Evolutionary conservation across 352 stramenopile species (phyloP).

Genomic region (Phytopythium kandeliae): DNA sequence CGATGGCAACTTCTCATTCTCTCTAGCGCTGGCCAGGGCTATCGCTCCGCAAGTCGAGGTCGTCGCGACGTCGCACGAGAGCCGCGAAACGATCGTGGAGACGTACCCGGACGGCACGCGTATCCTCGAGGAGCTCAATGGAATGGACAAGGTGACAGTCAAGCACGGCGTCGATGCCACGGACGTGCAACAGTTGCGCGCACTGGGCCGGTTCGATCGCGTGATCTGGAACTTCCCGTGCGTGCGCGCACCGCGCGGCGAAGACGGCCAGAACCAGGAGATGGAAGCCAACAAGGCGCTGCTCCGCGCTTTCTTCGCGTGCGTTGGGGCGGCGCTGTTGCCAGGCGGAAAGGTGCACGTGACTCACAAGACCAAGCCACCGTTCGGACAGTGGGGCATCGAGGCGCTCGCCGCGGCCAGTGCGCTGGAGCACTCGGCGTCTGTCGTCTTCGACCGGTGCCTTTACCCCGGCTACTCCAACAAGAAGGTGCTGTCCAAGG

Average conservation of each 20-base stretch:
- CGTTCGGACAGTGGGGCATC: conserved; percentile 87
- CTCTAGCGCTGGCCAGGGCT: conserved; percentile 78
- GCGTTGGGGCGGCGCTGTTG: conserved; percentile 42
- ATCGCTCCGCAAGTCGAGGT: conserved; percentile 45
- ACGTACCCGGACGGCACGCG: conserved; percentile 89
- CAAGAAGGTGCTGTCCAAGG: conserved; percentile 94
- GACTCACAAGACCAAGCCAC: conserved; percentile 95
- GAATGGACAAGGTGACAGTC: conserved; percentile 59
- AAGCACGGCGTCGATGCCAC: conserved; percentile 91
- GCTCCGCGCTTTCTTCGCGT: conserved; percentile 85
- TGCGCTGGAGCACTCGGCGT: conserved; percentile 50
- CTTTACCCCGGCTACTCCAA: conserved; percentile 92
- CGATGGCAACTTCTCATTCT: conserved; percentile 97
- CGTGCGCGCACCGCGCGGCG: conserved; percentile 79
- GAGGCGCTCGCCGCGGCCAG: conserved; percentile 47
- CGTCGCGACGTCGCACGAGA: conserved; percentile 92
- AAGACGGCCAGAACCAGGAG: conserved; percentile 96
- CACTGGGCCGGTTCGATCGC: conserved; percentile 78
- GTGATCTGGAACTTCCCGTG: conserved; percentile 98
- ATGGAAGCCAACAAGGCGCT: conserved; percentile 95
- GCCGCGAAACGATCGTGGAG: conserved; percentile 66
- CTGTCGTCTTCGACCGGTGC: conserved; percentile 91
- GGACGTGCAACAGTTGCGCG: conserved; percentile 61
- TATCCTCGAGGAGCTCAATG: conserved; percentile 72
- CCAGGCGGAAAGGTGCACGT: conserved; percentile 89